Conservation (phyloP, 2,329 filamentous ascomycete species). For the Penicillium crustosum region DNA sequence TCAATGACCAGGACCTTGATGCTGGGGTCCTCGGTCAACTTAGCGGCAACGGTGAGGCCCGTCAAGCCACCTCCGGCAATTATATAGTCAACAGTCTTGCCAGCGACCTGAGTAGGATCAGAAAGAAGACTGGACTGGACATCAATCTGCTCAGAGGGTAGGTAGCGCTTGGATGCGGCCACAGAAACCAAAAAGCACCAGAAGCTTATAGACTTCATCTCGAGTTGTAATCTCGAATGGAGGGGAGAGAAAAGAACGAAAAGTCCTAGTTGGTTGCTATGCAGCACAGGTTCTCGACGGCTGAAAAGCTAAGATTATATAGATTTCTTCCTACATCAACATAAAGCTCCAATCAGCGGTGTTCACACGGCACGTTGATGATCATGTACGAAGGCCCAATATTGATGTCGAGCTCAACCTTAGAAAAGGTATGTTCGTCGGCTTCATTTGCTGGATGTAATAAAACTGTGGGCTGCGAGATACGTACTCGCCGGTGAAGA, state of each 20-base stretch:
- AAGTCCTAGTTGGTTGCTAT: not conserved
- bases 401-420: not conserved
- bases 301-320: not conserved
- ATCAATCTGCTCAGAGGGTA: not conserved
- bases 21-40: not conserved
- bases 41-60: not conserved
- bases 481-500: no score
- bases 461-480: no score
- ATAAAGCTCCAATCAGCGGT: not conserved
- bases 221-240: not conserved
- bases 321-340: not conserved
- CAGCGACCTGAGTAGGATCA: not conserved
- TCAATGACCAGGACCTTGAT: not conserved
- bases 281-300: not conserved
- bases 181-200: not conserved
- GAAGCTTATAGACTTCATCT: not conserved
- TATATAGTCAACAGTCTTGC: not conserved
- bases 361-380: not conserved
- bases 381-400: not conserved
- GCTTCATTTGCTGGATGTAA: no score
- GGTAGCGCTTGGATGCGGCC: not conserved
- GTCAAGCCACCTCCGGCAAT: not conserved
- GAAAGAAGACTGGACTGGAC: not conserved
- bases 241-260: not conserved
- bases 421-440: no score